A percentile compares a stretch with the other conserved stretches of the same genome.
These are phyloP conservation scores for Phyllosticta paracitricarpa DNA, from an alignment of 2,329 filamentous ascomycete species.

Conservation along the genomic window DNA sequence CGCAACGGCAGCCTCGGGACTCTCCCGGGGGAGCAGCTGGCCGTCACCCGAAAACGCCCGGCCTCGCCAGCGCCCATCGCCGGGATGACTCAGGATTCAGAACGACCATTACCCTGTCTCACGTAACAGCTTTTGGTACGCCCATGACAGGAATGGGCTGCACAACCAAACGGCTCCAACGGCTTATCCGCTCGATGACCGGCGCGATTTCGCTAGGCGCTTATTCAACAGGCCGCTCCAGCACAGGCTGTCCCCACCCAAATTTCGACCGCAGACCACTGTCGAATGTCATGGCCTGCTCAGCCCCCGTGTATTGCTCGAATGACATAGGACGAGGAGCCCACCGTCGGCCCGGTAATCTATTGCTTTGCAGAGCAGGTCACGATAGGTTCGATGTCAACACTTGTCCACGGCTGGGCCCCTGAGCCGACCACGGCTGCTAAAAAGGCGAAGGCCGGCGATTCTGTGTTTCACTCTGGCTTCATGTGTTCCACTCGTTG, in stretches of 20 bases:
- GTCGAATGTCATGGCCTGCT: slow-evolving; percentile 10
- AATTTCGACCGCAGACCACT: slow-evolving; percentile 3
- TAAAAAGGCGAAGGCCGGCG: background rate
- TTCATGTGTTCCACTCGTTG: background rate
- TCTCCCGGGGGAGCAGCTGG: background rate
- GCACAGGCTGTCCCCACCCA: slow-evolving; percentile 5
- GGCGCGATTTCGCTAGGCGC: slow-evolving; percentile 5
- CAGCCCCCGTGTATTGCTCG: slow-evolving; percentile 3
- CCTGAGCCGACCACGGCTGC: background rate
- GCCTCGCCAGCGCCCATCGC: background rate
- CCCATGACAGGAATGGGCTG: background rate
- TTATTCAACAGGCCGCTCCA: slow-evolving; percentile 2
- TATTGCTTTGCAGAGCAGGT: background rate
- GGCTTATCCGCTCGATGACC: background rate
- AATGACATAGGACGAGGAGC: slow-evolving; percentile 8
- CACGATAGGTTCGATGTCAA: background rate
- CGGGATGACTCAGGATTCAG: background rate
- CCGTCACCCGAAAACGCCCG: slow-evolving; percentile 5
- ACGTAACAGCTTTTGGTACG: background rate
- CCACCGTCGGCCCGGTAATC: slow-evolving; percentile 8
- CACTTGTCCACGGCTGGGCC: background rate
- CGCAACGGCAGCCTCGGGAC: slow-evolving; percentile 7
- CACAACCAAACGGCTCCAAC: background rate
- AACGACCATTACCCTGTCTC: background rate
- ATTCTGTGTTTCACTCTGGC: background rate